Percentiles rank a stretch among this genome's conserved stretches.
phyloP scores from a whole-genome alignment of 106 monocot species.

The Agapanthus africanus region DNA sequence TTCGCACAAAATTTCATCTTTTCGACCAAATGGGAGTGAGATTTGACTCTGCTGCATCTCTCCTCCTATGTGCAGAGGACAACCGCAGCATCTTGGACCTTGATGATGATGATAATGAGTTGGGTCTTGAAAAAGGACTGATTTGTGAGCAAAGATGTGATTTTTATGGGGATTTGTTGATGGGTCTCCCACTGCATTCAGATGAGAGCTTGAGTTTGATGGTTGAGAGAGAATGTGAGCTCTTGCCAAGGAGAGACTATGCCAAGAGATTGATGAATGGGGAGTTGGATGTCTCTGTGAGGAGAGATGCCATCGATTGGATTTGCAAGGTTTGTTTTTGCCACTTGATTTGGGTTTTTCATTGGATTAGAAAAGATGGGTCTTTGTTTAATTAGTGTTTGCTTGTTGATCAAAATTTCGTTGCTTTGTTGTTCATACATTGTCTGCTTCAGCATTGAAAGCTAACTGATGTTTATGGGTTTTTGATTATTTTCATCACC shows the following conservation, averaged over 20 bases:
- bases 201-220: constrained; percentile 53
- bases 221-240: constrained; percentile 40
- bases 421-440: too few species aligned
- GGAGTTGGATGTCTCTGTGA: constrained; percentile 39
- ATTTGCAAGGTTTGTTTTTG: constrained; percentile 64
- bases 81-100: constrained; percentile 44
- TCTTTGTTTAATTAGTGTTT: too few species aligned
- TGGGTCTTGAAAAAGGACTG: background rate
- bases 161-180: constrained; percentile 26
- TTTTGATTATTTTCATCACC: too few species aligned
- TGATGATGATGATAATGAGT: constrained; percentile 28
- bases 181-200: constrained; percentile 26
- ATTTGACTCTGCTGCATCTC: constrained; percentile 41
- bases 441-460: too few species aligned
- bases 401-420: too few species aligned
- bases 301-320: constrained; percentile 84
- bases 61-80: constrained; percentile 72
- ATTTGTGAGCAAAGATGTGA: constrained; percentile 8
- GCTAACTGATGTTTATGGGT: too few species aligned
- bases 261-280: constrained; percentile 41
- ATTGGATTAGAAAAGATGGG: too few species aligned
- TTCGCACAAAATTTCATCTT: too few species aligned
- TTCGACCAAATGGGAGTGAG: constrained; percentile 31
- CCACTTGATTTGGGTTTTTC: background rate
- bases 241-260: constrained; percentile 60